These are phyloP conservation scores for Thermochaetoides dissita DNA, from an alignment of 2,329 filamentous ascomycete species.

Conservation along the genomic window DNA sequence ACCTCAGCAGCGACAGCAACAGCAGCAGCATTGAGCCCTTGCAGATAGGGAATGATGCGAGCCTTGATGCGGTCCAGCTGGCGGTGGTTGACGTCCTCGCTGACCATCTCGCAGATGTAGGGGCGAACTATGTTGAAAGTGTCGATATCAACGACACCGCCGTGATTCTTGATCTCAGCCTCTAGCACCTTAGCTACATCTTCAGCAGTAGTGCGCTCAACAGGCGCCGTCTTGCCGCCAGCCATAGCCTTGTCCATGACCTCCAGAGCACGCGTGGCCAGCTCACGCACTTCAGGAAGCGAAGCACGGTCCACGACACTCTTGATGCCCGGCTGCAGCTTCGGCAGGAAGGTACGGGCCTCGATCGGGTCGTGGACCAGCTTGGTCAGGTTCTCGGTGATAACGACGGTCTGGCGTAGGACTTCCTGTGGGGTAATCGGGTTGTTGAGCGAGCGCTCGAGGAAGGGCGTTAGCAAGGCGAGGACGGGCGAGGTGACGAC, in stretches of 20 bases:
- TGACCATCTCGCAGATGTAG: constrained; percentile 74
- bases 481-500: constrained; percentile 91
- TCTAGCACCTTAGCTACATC: constrained; percentile 67
- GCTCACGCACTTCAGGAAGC: constrained; percentile 83
- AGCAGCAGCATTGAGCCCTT: constrained; percentile 46
- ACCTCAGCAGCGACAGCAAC: constrained; percentile 57
- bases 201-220: constrained; percentile 54
- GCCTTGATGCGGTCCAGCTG: constrained; percentile 57
- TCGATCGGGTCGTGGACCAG: constrained; percentile 92
- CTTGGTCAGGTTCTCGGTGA: constrained; percentile 96
- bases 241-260: constrained; percentile 93
- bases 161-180: constrained; percentile 57
- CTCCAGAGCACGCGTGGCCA: constrained; percentile 66
- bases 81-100: constrained; percentile 76
- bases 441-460: constrained; percentile 87
- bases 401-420: constrained; percentile 85
- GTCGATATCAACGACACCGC: constrained; percentile 47
- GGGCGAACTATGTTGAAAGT: constrained; percentile 53
- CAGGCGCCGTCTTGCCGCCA: constrained; percentile 45
- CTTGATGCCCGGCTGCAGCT: constrained; percentile 87
- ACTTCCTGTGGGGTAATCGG: constrained; percentile 88
- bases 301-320: constrained; percentile 76
- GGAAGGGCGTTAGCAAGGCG: constrained; percentile 81
- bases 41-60: constrained; percentile 62
- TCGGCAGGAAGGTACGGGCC: constrained; percentile 86